phyloP scores from a whole-genome alignment of 495 filamentous ascomycete genomes.

The Antarctomyces pellizariae region DNA sequence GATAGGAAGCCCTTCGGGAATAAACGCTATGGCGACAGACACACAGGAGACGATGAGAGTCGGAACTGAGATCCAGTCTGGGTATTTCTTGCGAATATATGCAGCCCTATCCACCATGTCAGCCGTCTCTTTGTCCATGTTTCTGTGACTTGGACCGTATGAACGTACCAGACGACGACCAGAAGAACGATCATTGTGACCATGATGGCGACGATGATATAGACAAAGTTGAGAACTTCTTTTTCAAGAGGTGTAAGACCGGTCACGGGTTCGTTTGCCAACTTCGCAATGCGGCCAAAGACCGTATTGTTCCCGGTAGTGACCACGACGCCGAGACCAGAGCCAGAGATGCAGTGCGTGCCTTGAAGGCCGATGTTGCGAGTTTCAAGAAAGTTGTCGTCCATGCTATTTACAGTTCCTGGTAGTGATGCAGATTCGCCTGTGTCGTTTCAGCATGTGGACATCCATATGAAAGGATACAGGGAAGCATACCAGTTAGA shows the following conservation, averaged over 20 bases:
- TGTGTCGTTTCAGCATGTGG: conserved; percentile 4
- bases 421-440: conserved; percentile 39
- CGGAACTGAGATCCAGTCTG: conserved; percentile 41
- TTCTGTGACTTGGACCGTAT: neutral
- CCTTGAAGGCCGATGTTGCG: conserved; percentile 51
- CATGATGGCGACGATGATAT: conserved; percentile 34
- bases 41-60: conserved; percentile 43
- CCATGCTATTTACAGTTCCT: conserved; percentile 33
- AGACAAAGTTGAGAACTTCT: conserved; percentile 43
- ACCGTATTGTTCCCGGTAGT: conserved; percentile 18
- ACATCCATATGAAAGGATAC: conserved; percentile 1
- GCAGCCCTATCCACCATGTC: conserved; percentile 23
- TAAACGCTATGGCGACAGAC: conserved; percentile 46
- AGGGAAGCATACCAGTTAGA: conserved; percentile 28
- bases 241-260: conserved; percentile 41
- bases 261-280: conserved; percentile 35
- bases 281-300: conserved; percentile 33
- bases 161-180: conserved; percentile 29
- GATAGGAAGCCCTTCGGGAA: conserved; percentile 48
- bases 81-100: conserved; percentile 35
- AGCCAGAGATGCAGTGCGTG: conserved; percentile 42
- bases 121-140: neutral
- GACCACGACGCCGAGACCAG: conserved; percentile 37
- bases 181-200: conserved; percentile 28
- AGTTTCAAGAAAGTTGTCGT: conserved; percentile 52